Base-by-base conservation (phyloP, 495 filamentous ascomycete species). In the Aspergillus diversus region DNA sequence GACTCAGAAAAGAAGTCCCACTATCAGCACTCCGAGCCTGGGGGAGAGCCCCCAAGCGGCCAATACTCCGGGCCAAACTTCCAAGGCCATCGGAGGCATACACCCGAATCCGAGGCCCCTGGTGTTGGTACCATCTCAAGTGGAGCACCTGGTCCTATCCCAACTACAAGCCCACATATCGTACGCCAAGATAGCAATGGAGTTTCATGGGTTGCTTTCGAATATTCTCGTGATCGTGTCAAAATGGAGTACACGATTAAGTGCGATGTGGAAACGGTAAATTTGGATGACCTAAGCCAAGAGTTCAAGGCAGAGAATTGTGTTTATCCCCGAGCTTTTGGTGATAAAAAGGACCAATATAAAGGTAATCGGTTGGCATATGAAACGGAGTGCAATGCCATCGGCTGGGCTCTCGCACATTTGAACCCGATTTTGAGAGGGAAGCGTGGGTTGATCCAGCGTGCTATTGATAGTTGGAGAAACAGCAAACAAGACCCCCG, bases 211-310 rank as follows among this genome's bases (percentile, higher is more conserved):
- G 98, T 99, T 65, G 92, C 93, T 4, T 99, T 99, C 60, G 95
- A 99, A 71, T 99, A 99, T 74, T 98, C 96, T 15, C 87, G 95
- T 32, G 95, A 99, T 73, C 84, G 95, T 33, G 93, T 99, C 65
- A 99, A 99, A 85, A 97, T 97, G 92, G 95, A 97, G 74, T 99
- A 99, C 75, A 97, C 93, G 0, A 99, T 99, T 71, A 89, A 95
- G 39, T 98, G 95, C 71, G 95, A 99, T 68, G 95, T 98, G 27
- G 95, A 97, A 77, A 97, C 93, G 1, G 92, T 99, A 49, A 92
- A 92, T 72, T 90, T 94, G 54, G 93, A 97, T 54, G 87, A 84
- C 48, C 86, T 99, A 33, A 84, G 84, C 63, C 81, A 84, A 66
- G 93, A 97, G 55, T 98, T 98, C 86, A 97, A 96, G 80, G 90